Evolutionary conservation across 2,329 filamentous ascomycete genomes (phyloP), one percentile per base, ranked within the genome.

Genomic region (Botryotinia globosa): DNA sequence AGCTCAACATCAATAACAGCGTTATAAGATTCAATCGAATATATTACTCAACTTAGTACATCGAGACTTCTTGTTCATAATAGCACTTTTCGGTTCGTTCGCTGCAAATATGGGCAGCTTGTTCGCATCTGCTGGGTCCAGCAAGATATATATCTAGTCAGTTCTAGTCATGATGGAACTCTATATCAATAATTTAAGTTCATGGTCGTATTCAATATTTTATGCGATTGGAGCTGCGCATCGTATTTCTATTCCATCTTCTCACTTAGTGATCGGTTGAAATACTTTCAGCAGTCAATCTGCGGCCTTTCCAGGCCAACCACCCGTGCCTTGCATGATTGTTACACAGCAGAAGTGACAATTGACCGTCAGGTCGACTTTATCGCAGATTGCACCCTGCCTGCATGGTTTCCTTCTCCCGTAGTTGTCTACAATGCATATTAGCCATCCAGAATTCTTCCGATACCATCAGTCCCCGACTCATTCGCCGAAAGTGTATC

Each of bases 321-420:
- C 20, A 25, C 29, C 65, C 42, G 39, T 42, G 54, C 54, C 65
- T 32, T 56, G 65, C 65, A 68, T 68, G 65, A 56, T 68, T 56
- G 65, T 68, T 68, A 68, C 65, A 56, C 65, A 42, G 48, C 65
- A 68, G 65, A 68, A 68, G 37, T 58, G 51, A 44, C n/a, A 44
- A 56, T 56, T 56, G 48, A 68, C 34, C 10, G n/a, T 42, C 65
- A 68, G 48, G 48, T 68, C n/a, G 48, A 42, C 37, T 48, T 48
- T 51, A 44, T 65, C 22, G 44, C 42, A 65, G 44, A 56, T n/a
- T 56, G 34, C 65, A 25, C 37, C 65, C 37, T 66, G 32, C 45
- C 64, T 68, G 65, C 48, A 56, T 67, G 25, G 37, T 56, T 22
- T 32, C 18, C 37, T 42, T 56, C 34, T 56, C 16, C 48, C 65